A percentile compares a stretch with the other conserved stretches of the same genome.
Evolutionary conservation across 495 filamentous ascomycete genomes (phyloP).

Genomic region (Copromyces sp.): DNA sequence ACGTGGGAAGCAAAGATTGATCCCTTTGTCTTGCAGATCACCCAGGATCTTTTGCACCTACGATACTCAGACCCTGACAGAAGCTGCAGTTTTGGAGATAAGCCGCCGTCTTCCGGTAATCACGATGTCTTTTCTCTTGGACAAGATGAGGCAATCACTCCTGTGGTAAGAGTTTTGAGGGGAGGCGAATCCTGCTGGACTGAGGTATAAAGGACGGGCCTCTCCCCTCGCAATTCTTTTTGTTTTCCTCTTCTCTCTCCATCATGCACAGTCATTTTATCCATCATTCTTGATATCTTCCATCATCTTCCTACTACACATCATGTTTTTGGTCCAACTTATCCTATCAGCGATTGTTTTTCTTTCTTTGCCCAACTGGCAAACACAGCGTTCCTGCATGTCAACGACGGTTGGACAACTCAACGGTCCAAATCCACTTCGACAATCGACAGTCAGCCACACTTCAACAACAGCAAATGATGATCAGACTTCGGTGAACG

Average conservation of each 20-base stretch:
- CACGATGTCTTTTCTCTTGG: background rate
- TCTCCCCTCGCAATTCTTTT: background rate
- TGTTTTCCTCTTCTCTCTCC: background rate
- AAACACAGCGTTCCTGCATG: background rate
- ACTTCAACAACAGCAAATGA: background rate
- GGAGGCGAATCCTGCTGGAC: background rate
- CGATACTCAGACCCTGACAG: background rate
- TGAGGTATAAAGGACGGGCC: background rate
- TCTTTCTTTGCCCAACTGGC: background rate
- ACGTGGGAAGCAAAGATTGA: background rate
- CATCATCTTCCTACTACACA: background rate
- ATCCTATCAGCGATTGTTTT: background rate
- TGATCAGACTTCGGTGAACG: background rate
- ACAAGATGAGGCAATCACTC: background rate
- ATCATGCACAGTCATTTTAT: background rate
- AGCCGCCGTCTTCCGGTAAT: background rate
- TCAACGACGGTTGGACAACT: background rate
- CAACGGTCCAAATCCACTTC: background rate
- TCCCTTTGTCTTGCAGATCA: no score
- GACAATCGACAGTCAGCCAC: background rate
- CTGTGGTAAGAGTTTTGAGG: background rate
- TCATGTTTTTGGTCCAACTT: background rate
- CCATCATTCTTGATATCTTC: background rate
- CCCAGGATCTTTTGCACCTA: background rate
- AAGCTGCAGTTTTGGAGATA: background rate